Evolutionary conservation across 352 stramenopile species (phyloP).

Genomic region (Pythium oligandrum): DNA sequence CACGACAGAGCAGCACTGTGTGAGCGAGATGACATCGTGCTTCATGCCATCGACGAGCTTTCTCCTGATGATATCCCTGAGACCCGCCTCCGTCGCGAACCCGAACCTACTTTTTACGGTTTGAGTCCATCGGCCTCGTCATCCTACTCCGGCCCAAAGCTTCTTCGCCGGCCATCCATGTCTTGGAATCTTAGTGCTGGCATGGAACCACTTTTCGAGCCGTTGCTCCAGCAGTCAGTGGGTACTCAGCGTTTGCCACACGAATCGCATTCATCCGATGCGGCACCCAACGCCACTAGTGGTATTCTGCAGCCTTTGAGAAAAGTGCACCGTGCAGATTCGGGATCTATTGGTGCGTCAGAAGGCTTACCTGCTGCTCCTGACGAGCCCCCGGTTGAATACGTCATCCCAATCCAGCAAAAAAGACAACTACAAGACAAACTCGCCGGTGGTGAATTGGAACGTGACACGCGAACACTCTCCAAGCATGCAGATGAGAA

Average conservation of each 20-base stretch:
- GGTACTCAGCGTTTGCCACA: slow-evolving; percentile 51
- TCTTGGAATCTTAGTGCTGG: slow-evolving; percentile 37
- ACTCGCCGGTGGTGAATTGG: slow-evolving; percentile 26
- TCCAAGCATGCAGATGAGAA: no score
- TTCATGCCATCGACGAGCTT: slow-evolving; percentile 17
- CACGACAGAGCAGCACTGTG: neutral
- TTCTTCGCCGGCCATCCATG: no score
- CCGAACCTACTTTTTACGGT: no score
- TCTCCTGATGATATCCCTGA: slow-evolving; percentile 18
- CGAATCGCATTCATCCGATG: no score
- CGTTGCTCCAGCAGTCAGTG: slow-evolving; percentile 56
- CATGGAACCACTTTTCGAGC: slow-evolving; percentile 76
- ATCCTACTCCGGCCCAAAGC: no score
- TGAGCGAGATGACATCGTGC: neutral
- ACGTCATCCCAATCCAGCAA: slow-evolving; percentile 22
- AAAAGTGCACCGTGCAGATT: neutral
- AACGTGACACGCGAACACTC: neutral
- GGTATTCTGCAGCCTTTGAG: no score
- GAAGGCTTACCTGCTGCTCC: neutral
- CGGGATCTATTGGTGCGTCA: slow-evolving; percentile 2
- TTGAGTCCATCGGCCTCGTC: no score
- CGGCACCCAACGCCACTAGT: no score
- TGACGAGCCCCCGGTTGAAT: slow-evolving; percentile 6
- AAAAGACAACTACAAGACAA: slow-evolving; percentile 40
- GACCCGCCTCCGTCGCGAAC: slow-evolving; percentile 7